These are phyloP conservation scores for Chlorella sp. DNA, from an alignment of 139 green algal species.

Conservation along the genomic window DNA sequence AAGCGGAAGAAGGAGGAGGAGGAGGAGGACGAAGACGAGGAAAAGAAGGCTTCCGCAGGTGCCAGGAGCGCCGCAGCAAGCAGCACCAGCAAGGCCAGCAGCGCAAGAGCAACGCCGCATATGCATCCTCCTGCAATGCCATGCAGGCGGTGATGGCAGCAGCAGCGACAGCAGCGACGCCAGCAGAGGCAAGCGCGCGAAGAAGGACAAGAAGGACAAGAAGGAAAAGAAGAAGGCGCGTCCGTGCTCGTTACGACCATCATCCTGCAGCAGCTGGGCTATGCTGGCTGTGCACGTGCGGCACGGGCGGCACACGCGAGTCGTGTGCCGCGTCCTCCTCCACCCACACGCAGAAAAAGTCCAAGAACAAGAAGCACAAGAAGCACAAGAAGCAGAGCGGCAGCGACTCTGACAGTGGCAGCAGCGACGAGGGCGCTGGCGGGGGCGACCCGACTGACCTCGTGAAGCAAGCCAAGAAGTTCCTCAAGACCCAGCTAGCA, in stretches of 20 bases:
- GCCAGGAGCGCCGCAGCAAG: no score
- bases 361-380: background rate
- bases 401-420: background rate
- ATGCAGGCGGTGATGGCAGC: no score
- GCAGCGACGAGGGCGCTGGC: background rate
- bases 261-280: no score
- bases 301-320: background rate
- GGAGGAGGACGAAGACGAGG: no score
- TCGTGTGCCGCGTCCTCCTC: background rate
- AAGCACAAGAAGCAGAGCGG: background rate
- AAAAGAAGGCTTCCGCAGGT: no score
- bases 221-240: background rate
- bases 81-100: no score
- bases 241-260: no score
- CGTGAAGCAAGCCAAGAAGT: background rate
- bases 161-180: background rate
- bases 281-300: background rate
- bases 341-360: background rate
- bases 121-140: no score
- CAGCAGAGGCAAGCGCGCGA: background rate
- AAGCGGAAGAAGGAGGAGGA: no score
- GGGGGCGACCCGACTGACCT: background rate
- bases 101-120: no score
- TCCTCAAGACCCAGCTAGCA: background rate
- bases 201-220: background rate